These are phyloP conservation scores for Penicillium malachiteum DNA, from an alignment of 495 filamentous ascomycete genomes.

Conservation along the genomic window DNA sequence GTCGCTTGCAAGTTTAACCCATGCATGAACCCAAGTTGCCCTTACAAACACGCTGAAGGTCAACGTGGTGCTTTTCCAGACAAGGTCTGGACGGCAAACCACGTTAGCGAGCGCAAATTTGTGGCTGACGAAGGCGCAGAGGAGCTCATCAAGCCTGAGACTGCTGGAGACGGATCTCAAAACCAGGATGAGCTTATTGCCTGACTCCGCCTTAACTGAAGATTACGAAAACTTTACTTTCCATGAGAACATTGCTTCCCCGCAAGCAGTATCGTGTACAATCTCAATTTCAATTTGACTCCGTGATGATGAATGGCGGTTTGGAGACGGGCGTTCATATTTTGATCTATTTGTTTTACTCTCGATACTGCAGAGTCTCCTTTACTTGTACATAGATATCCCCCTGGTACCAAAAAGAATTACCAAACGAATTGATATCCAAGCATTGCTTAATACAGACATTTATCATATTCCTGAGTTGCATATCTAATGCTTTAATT, in stretches of 20 bases:
- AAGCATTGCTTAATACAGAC: too few relatives aligned
- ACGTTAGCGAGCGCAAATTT: constrained; percentile 92
- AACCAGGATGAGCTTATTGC: constrained; percentile 40
- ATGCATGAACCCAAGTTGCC: constrained; percentile 79
- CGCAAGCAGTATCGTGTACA: constrained; percentile 33
- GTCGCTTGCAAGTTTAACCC: constrained; percentile 88
- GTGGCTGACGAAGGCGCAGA: constrained; percentile 69
- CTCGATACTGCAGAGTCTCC: constrained; percentile 5
- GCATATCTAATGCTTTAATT: too few relatives aligned
- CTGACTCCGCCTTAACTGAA: constrained; percentile 29
- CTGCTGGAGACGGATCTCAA: constrained; percentile 26
- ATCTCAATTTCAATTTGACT: constrained; percentile 15
- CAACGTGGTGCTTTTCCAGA: constrained; percentile 77
- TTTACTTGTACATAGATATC: constrained; percentile 31
- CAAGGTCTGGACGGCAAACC: constrained; percentile 85
- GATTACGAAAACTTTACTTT: background rate
- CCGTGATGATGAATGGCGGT: constrained; percentile 27
- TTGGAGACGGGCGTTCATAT: constrained; percentile 34
- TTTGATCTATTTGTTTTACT: constrained; percentile 32
- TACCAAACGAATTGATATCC: background rate
- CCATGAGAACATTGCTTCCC: background rate
- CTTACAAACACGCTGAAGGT: constrained; percentile 90
- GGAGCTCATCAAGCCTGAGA: constrained; percentile 74
- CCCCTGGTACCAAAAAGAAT: constrained; percentile 5
- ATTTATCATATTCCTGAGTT: too few relatives aligned